Evolutionary conservation across 805 yeast genomes (phyloP), one percentile per base, ranked within the genome.

Genomic region (Zygoascus bituminiphila): DNA sequence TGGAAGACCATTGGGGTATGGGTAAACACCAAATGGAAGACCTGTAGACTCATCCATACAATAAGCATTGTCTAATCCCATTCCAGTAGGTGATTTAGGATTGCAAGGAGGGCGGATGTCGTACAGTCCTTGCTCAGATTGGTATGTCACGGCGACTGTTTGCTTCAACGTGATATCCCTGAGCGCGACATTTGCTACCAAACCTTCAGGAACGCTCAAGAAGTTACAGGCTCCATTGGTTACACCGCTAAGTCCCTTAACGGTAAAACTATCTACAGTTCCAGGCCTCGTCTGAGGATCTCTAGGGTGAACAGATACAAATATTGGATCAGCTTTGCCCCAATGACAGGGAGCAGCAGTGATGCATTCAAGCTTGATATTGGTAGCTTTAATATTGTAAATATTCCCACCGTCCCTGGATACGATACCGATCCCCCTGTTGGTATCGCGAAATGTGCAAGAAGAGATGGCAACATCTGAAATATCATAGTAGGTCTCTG

Each of bases 21-120:
- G 24, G 24, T 31, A 38, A 29, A 43, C 46, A 4, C 46, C 46
- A 43, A n/a, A 43, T 10, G 46, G 46, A 2, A 31, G 17, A 15
- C 36, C 36, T 10, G 41, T 33, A 10, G 15, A 21, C 8, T 36
- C 23, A 33, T 44, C 26, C 29, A 44, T 31, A 5, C 15, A n/a
- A 23, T 44, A 44, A 21, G 46, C 37, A 22, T 33, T 33, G 29
- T 44, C 46, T 5, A 33, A 15, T n/a, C 41, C 46, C 46, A 44
- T 44, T 14, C 41, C 46, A 2, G 46, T 44, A 8, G 41, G 41
- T 4, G 20, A 17, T 20, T n/a, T 19, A 4, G 48, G 48, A 20
- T 45, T 45, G 38, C 48, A 45, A 9, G 48, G 48, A 3, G 48
- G 48, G 5, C 48, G 31, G 17, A 45, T 45, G 26, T 45, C 48